phyloP scores from a whole-genome alignment of 305 asterid species.

The Petunia hybrid region DNA sequence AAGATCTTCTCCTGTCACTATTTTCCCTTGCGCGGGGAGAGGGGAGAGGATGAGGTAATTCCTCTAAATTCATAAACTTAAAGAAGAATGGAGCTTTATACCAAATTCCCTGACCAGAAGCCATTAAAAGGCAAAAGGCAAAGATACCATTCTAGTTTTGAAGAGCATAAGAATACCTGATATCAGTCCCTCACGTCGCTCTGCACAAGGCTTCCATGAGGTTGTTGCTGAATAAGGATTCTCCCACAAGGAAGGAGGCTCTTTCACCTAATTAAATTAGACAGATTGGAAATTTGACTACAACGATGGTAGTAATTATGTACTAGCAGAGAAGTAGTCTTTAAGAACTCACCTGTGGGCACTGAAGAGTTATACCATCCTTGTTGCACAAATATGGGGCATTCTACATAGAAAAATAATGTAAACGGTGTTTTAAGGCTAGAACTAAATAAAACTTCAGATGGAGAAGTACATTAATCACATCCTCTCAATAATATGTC shows the following conservation, averaged over 20 bases:
- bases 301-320: constrained; percentile 6
- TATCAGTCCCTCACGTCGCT: constrained; percentile 67
- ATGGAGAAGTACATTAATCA: neutral
- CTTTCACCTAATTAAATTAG: constrained; percentile 74
- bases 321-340: constrained; percentile 20
- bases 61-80: neutral
- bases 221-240: constrained; percentile 96
- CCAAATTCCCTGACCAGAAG: neutral
- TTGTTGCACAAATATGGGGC: constrained; percentile 91
- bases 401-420: constrained; percentile 62
- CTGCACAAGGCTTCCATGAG: constrained; percentile 98
- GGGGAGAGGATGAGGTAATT: neutral
- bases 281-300: constrained; percentile 24
- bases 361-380: constrained; percentile 89
- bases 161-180: constrained; percentile 58
- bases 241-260: constrained; percentile 94
- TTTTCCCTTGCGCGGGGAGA: neutral
- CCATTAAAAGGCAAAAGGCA: constrained; percentile 16
- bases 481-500: constrained; percentile 1
- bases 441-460: neutral
- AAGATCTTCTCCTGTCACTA: neutral
- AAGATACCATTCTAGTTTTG: neutral
- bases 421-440: neutral
- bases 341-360: constrained; percentile 77
- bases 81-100: neutral